Base-by-base conservation (phyloP, 2,329 filamentous ascomycete species). In the Penicillium sp. region DNA sequence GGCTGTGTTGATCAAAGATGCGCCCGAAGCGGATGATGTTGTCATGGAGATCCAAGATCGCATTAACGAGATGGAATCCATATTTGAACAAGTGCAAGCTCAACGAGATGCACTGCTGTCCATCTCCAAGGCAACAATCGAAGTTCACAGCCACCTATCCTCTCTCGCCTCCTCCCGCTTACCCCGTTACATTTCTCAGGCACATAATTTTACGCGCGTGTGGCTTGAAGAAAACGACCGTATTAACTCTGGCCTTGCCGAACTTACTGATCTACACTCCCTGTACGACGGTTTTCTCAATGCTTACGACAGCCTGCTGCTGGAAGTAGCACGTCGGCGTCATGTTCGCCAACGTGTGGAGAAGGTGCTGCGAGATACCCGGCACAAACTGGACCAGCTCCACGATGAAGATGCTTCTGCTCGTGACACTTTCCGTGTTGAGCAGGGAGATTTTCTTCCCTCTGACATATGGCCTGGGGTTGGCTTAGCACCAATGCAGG, bases 221-320 rank as follows among this genome's bases (percentile, higher is more conserved):
- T 97, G 93, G 91, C 82, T 84, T 28, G 84, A 88, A 56, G 90
- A 96, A 62, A 86, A 87, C 61, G 82, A 84, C 4, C 81, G 80
- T 17, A 89, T 97, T 25, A 79, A 82, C 35, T 79, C 76, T 16
- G 88, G 86, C 63, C 83, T 96, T 38, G 78, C 82, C 10, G 90
- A 96, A 67, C 88, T 97, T 73, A 85, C 88, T 49, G 84, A 85
- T 22, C 83, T 97, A 65, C 82, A 86, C 11, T 79, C 84, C n/a
- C 90, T 97, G 65, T 97, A 97, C 73, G 88, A 93, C 58, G 87
- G 88, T 17, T 99, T 97, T 67, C 81, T 89, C 19, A 83, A 85
- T 50, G 90, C 91, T 0, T 97, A 99, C 68, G 88, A 91, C 63
- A 86, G 88, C 19, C 78, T 99, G 12, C 82, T 97, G 25, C 81